A percentile compares a stretch with the other conserved stretches of the same genome.
Conservation (phyloP, 352 stramenopile genomes). For the Phytophthora fragariae region DNA sequence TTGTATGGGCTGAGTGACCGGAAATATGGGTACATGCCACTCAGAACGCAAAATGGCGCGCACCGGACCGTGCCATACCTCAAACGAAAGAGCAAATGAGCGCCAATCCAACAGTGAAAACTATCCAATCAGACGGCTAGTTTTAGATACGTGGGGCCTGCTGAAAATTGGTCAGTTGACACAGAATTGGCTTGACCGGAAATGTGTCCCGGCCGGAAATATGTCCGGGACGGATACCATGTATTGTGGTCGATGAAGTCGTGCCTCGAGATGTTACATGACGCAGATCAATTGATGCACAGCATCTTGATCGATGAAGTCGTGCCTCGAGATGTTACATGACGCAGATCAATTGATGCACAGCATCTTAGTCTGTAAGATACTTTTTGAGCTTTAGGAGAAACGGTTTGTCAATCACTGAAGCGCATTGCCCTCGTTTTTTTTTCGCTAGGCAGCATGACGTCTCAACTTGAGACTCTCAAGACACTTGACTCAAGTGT, state of each 20-base stretch:
- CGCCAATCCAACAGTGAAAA: too few relatives aligned
- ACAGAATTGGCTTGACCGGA: too few relatives aligned
- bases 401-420: conserved; percentile 23
- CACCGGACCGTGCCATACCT: too few relatives aligned
- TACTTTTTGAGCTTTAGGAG: not conserved
- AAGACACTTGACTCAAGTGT: not conserved
- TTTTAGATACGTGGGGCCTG: too few relatives aligned
- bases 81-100: too few relatives aligned
- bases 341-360: not conserved
- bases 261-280: conserved; percentile 9
- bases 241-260: not conserved
- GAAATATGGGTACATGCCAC: too few relatives aligned
- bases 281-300: not conserved
- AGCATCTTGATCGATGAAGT: not conserved
- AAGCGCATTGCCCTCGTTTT: conserved; percentile 7
- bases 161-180: too few relatives aligned
- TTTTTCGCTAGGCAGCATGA: conserved; percentile 3
- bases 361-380: conserved; percentile 23
- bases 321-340: conserved; percentile 9
- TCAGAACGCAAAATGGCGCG: too few relatives aligned
- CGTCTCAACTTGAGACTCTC: not conserved
- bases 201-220: too few relatives aligned
- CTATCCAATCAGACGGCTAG: too few relatives aligned
- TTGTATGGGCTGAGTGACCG: too few relatives aligned
- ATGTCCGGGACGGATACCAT: not conserved